These are phyloP conservation scores for Helotiales sp. DNA, from an alignment of 2,329 filamentous ascomycete genomes.

Conservation along the genomic window DNA sequence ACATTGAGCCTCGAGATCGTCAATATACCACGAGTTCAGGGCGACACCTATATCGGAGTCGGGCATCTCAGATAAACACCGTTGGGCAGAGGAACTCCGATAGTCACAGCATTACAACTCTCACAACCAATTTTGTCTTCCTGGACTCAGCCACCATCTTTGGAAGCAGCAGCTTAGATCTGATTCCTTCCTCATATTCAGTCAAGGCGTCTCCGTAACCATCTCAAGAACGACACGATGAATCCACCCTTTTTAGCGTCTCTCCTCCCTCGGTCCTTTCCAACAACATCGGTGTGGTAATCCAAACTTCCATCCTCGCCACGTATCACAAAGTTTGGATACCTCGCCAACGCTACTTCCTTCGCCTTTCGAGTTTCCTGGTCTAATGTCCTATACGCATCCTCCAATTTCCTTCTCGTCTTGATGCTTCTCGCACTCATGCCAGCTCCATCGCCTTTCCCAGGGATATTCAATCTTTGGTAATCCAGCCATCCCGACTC, in stretches of 20 bases:
- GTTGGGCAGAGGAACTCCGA: too few species aligned
- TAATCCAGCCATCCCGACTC: background rate
- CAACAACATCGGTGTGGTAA: conserved; percentile 9
- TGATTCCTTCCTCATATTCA: background rate
- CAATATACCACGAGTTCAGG: background rate
- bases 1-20: background rate
- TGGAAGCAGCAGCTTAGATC: background rate
- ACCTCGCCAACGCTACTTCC: conserved; percentile 6
- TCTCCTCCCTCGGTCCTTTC: background rate
- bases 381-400: background rate
- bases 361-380: background rate
- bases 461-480: background rate
- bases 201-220: background rate
- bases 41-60: too few species aligned
- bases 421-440: background rate
- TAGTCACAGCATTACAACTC: too few species aligned
- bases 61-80: too few species aligned
- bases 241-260: background rate
- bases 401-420: background rate
- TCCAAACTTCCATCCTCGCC: conserved; percentile 12
- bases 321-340: conserved; percentile 8
- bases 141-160: background rate
- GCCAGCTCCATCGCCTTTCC: background rate
- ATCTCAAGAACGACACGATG: background rate
- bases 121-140: too few species aligned